Percentiles rank a stretch among this genome's conserved stretches.
phyloP scores from a whole-genome alignment of 805 yeast species.

The Suhomyces xylopsoci region DNA sequence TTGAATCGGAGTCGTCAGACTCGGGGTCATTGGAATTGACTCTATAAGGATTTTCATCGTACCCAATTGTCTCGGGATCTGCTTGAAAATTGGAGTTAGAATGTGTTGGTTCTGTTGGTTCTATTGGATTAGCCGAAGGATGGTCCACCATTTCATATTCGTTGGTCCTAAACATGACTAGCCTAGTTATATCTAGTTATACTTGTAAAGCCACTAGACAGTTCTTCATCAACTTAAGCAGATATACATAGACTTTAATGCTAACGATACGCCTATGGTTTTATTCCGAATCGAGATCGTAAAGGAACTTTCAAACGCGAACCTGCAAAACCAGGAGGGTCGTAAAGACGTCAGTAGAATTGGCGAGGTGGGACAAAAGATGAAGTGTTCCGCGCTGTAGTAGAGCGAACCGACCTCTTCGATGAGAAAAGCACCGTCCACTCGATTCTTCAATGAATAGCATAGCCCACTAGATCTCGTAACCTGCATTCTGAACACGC shows the following conservation, averaged over 20 bases:
- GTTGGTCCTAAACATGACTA: not conserved
- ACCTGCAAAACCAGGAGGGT: not conserved
- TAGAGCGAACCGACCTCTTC: not conserved
- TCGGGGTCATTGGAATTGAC: not conserved
- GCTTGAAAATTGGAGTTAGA: not conserved
- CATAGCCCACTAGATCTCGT: not conserved
- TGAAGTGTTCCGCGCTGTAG: not conserved
- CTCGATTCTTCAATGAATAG: not conserved
- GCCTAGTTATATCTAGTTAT: not conserved
- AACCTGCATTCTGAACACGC: not conserved
- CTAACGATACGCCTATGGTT: not conserved
- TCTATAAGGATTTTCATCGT: not conserved
- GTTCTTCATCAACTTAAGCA: not conserved
- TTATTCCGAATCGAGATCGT: not conserved
- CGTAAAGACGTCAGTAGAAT: not conserved
- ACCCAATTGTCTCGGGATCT: not conserved
- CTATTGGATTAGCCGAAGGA: not conserved
- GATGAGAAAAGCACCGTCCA: not conserved
- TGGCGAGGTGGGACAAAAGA: not conserved
- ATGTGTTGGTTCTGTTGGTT: not conserved
- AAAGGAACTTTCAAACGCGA: constrained; percentile 3
- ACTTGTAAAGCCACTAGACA: not conserved
- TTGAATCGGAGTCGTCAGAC: not conserved
- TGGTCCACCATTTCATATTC: constrained; percentile 22
- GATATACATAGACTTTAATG: not conserved